Conservation (phyloP, 169 alveolate species). For the Amoebophrya sp. region DNA sequence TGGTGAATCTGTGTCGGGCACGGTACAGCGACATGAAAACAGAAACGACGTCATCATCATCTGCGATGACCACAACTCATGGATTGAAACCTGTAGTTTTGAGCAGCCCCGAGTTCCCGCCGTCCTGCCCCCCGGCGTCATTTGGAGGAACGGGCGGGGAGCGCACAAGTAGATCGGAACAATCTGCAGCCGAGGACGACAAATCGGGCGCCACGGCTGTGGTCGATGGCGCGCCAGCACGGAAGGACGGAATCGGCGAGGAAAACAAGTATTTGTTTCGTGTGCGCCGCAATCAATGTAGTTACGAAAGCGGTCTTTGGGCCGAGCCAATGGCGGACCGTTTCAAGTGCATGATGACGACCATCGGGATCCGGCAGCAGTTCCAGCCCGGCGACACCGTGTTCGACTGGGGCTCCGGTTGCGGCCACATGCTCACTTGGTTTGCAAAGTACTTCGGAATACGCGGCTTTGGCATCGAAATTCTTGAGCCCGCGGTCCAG, state of each 20-base stretch:
- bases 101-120: no score
- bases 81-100: neutral
- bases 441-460: neutral
- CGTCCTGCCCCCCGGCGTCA: no score
- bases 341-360: neutral
- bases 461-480: neutral
- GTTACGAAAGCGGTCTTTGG: neutral
- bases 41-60: no score
- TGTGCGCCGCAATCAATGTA: neutral
- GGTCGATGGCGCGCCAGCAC: no score
- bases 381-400: neutral
- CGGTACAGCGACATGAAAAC: neutral
- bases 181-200: no score
- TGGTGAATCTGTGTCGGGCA: neutral
- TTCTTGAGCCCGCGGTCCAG: neutral
- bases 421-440: slow-evolving; percentile 9
- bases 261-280: neutral
- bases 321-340: neutral
- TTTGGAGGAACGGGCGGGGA: no score
- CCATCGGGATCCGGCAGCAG: neutral
- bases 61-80: neutral
- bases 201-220: no score
- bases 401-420: neutral
- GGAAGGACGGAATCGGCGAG: no score
- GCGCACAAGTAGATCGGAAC: no score